Base-by-base conservation (phyloP, 2,329 filamentous ascomycete genomes). In the Calycina herbarum region DNA sequence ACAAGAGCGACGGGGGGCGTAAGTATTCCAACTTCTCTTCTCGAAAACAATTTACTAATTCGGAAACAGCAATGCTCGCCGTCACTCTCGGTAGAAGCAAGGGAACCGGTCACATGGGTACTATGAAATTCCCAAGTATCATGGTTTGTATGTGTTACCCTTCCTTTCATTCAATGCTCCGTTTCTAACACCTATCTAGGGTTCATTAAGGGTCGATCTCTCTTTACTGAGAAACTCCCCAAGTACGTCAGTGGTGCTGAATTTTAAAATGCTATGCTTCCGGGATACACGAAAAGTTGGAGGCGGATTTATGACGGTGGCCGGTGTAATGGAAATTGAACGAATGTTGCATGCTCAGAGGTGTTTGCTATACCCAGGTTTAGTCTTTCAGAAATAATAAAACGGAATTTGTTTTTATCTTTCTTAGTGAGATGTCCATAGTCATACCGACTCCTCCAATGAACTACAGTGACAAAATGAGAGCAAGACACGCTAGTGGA, bases 51-150 rank as follows among this genome's bases (percentile, higher is more conserved):
- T 11, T 1, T 54, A 38, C 63, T 57, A 35, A 65, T 24, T 38
- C 7, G 11, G 13, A 35, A n/a, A 51, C 20, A 72, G 70, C 67
- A 17, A 67, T 70, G 29, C 62, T 74, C 29, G 73, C 66, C 15
- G 69, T 74, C 24, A 65, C 73, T 6, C 65, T 75, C 13, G 73
- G 73, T 2, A 66, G 69, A 35, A 72, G 66, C 33, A 72, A 67
- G 60, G 73, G 62, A 3, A 73, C 70, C 1, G 73, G 73, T 0
- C 58, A 69, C 5, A 64, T 67, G 40, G 72, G 71, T 8, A 69
- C 63, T 5, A 68, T 68, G 42, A 72, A 70, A 33, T 38, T 75
- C 13, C 73, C 73, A 4, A 68, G 70, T 64, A 20, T 74, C 8
- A 48, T 74, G 15, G 62, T 75, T 45, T 73, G 71, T 64, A 64